phyloP scores from a whole-genome alignment of 805 yeast species.

The Jamesozyma rosinii region DNA sequence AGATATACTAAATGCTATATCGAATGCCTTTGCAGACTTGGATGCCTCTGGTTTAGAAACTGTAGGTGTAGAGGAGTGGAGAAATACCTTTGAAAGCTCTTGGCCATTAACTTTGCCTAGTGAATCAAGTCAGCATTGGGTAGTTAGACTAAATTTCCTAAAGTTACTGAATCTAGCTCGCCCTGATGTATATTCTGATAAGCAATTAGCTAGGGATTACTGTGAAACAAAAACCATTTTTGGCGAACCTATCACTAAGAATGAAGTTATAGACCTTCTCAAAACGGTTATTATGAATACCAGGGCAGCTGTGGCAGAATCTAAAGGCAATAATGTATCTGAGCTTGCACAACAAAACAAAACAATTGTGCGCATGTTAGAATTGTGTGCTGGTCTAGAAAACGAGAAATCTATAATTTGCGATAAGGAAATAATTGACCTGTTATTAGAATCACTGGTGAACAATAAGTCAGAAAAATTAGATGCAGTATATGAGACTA shows the following conservation, averaged over 20 bases:
- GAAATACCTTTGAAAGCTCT: slow-evolving; percentile 10
- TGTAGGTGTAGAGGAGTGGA: slow-evolving; percentile 9
- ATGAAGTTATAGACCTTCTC: slow-evolving; percentile 17
- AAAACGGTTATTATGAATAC: slow-evolving; percentile 5
- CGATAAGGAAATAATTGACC: slow-evolving; percentile 14
- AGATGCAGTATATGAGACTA: slow-evolving; percentile 14
- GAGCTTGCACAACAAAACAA: slow-evolving; percentile 4
- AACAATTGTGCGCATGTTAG: slow-evolving; percentile 7
- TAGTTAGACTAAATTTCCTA: slow-evolving; percentile 13
- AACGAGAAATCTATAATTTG: slow-evolving; percentile 4
- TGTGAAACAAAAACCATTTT: slow-evolving; percentile 13
- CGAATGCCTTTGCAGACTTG: neutral
- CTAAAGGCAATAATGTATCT: neutral
- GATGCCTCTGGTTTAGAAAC: neutral
- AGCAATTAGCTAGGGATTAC: slow-evolving; percentile 13
- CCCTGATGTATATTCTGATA: slow-evolving; percentile 6
- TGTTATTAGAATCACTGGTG: slow-evolving; percentile 16
- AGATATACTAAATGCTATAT: neutral
- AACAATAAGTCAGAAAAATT: slow-evolving; percentile 8
- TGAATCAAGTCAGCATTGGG: slow-evolving; percentile 15
- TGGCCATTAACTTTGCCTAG: slow-evolving; percentile 19
- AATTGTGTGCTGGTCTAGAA: slow-evolving; percentile 7
- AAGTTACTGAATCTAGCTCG: slow-evolving; percentile 11
- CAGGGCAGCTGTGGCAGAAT: neutral
- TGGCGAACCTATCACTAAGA: slow-evolving; percentile 10